A percentile compares a stretch with the other conserved stretches of the same genome.
These are phyloP conservation scores for Trifolium subterraneum DNA, from an alignment of 306 rosid genomes.

Conservation along the genomic window DNA sequence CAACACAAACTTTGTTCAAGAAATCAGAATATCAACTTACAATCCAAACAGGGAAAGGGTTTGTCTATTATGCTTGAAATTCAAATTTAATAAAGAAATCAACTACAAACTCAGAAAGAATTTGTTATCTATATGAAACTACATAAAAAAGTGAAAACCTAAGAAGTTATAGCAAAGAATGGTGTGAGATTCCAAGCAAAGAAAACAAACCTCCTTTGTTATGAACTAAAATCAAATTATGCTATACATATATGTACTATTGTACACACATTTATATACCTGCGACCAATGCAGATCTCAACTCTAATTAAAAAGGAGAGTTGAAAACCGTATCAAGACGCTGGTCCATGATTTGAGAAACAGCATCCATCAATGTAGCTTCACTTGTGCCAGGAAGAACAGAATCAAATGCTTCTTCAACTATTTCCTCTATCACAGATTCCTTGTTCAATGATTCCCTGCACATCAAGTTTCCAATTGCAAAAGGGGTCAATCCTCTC, in stretches of 20 bases:
- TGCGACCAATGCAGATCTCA: constrained; percentile 18
- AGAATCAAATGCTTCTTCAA: constrained; percentile 66
- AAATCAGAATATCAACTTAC: constrained; percentile 33
- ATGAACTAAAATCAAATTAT: constrained; percentile 36
- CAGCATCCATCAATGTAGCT: constrained; percentile 69
- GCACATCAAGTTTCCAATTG: constrained; percentile 80
- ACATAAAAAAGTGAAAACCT: constrained; percentile 11
- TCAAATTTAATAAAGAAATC: constrained; percentile 34
- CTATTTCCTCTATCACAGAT: constrained; percentile 79
- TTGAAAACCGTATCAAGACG: constrained; percentile 55
- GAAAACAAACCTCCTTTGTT: constrained; percentile 38
- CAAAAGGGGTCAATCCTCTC: constrained; percentile 75
- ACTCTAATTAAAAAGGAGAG: constrained; percentile 44
- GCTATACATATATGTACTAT: constrained; percentile 51
- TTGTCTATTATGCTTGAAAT: constrained; percentile 27
- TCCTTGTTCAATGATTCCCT: constrained; percentile 71
- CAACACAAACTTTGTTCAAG: constrained; percentile 28
- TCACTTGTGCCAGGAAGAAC: constrained; percentile 83
- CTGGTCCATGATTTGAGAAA: constrained; percentile 71
- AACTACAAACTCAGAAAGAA: constrained; percentile 47
- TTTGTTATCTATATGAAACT: constrained; percentile 26
- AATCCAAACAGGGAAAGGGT: constrained; percentile 20
- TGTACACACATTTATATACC: constrained; percentile 47
- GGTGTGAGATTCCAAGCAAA: constrained; percentile 42
- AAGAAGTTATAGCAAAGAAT: constrained; percentile 39